These are phyloP conservation scores for Chrysosporium keratinophilum DNA, from an alignment of 2,329 filamentous ascomycete species.

Conservation along the genomic window DNA sequence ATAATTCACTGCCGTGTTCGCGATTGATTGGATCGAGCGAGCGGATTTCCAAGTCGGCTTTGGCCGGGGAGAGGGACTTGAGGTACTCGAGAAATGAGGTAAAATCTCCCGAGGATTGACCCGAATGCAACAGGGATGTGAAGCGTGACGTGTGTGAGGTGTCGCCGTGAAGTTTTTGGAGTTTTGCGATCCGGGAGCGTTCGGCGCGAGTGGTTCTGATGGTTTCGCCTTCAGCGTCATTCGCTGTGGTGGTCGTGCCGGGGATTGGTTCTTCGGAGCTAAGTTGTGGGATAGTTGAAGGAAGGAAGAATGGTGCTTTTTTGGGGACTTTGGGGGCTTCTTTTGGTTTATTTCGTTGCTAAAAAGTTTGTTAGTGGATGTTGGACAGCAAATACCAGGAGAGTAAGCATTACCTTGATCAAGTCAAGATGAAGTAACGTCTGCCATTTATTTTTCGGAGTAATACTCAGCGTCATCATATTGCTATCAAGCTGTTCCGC, in stretches of 20 bases:
- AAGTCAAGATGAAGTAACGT: conserved; percentile 84
- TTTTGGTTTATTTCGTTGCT: conserved; percentile 85
- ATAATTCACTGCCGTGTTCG: conserved; percentile 51
- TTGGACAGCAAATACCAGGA: background rate
- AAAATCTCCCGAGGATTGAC: conserved; percentile 48
- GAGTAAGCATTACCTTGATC: conserved; percentile 49
- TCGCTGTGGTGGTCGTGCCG: conserved; percentile 21
- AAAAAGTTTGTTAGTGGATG: conserved; percentile 12
- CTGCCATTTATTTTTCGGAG: conserved; percentile 89
- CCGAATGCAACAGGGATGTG: conserved; percentile 39
- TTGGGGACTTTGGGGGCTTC: conserved; percentile 85
- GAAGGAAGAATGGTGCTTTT: conserved; percentile 91
- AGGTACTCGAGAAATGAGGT: conserved; percentile 64
- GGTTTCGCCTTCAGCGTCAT: conserved; percentile 25
- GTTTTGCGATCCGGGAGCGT: conserved; percentile 58
- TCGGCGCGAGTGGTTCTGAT: conserved; percentile 36
- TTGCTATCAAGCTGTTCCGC: conserved; percentile 71
- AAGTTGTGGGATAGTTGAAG: conserved; percentile 31
- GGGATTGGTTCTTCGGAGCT: conserved; percentile 20
- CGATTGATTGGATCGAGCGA: conserved; percentile 47
- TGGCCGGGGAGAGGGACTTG: conserved; percentile 69
- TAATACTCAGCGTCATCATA: conserved; percentile 77
- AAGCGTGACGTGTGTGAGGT: conserved; percentile 30
- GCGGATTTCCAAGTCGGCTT: conserved; percentile 81
- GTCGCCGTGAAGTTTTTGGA: conserved; percentile 43